Evolutionary conservation across 352 stramenopile genomes (phyloP).

Genomic region (Phytophthora citrophthora): DNA sequence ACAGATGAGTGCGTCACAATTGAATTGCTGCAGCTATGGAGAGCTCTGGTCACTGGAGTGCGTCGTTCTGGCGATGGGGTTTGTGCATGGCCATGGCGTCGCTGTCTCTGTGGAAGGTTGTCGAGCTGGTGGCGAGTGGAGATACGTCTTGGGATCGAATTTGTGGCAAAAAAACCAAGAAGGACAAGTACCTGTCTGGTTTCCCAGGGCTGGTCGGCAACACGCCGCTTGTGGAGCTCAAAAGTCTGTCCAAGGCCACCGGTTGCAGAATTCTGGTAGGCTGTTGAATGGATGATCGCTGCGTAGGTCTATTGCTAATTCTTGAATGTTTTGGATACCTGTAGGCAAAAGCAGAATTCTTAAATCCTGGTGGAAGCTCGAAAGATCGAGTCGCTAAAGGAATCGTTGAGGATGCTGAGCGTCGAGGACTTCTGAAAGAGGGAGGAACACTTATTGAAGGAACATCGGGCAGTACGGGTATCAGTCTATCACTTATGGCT

Average conservation of each 20-base stretch:
- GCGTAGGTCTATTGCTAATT: background rate
- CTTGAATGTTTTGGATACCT: background rate
- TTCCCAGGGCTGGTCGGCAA: conserved; percentile 93
- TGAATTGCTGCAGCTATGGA: conserved; percentile 28
- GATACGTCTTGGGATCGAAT: conserved; percentile 16
- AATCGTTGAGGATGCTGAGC: conserved; percentile 96
- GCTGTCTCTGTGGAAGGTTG: conserved; percentile 75
- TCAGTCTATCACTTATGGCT: conserved; percentile 95
- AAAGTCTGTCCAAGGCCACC: conserved; percentile 89
- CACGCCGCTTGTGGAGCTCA: conserved; percentile 93
- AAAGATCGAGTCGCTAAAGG: conserved; percentile 97
- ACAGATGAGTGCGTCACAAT: conserved; percentile 27
- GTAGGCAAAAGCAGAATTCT: conserved; percentile 95
- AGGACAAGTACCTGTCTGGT: conserved; percentile 26
- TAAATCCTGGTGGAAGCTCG: conserved; percentile 97
- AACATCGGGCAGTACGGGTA: conserved; percentile 97
- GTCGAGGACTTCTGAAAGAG: conserved; percentile 79
- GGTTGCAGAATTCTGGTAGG: conserved; percentile 89
- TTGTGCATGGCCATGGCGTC: conserved; percentile 64
- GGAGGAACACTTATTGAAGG: conserved; percentile 97
- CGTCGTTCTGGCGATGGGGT: conserved; percentile 61
- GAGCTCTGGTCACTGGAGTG: conserved; percentile 40
- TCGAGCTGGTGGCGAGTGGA: conserved; percentile 44
- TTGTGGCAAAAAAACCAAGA: conserved; percentile 33
- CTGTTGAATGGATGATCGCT: background rate